A percentile compares a stretch with the other conserved stretches of the same genome.
Conservation (phyloP, 2,329 filamentous ascomycete species). For the Aspergillus tamarii region DNA sequence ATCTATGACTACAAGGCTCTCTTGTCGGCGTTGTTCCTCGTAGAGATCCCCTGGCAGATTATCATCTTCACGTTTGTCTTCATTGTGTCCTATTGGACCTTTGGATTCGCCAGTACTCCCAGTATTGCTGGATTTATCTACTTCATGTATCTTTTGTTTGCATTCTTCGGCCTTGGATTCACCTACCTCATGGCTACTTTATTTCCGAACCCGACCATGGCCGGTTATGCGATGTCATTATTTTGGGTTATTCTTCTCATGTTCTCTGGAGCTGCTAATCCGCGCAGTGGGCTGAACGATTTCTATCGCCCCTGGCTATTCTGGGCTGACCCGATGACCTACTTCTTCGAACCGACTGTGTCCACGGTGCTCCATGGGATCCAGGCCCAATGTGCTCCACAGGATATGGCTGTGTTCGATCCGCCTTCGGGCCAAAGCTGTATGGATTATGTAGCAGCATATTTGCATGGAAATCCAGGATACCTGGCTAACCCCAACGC, state of each 20-base stretch:
- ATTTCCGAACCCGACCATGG: constrained; percentile 13
- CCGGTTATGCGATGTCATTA: constrained; percentile 15
- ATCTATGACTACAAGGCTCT: constrained; percentile 14
- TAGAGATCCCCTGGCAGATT: constrained; percentile 11
- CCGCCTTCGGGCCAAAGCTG: constrained; percentile 11
- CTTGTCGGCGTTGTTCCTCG: constrained; percentile 4
- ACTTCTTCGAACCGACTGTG: constrained; percentile 11
- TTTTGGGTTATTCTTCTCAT: constrained; percentile 12
- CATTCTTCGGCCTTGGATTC: constrained; percentile 5
- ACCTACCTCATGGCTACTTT: constrained; percentile 10
- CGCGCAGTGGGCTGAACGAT: constrained; percentile 6
- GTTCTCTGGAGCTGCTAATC: constrained; percentile 6
- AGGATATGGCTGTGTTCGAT: constrained; percentile 8
- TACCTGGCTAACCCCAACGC: constrained; percentile 9
- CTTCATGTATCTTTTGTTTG: constrained; percentile 9
- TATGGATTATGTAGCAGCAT: neutral
- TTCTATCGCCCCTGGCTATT: constrained; percentile 15
- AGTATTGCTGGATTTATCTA: constrained; percentile 12
- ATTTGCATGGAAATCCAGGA: neutral
- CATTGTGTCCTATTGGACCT: constrained; percentile 11
- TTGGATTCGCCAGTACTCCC: constrained; percentile 9
- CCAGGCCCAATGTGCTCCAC: neutral
- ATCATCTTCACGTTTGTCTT: constrained; percentile 6
- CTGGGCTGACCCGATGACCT: constrained; percentile 14
- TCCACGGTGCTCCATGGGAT: constrained; percentile 5